Evolutionary conservation across 2,329 filamentous ascomycete species (phyloP).

Genomic region (Lachnellula willkommii): DNA sequence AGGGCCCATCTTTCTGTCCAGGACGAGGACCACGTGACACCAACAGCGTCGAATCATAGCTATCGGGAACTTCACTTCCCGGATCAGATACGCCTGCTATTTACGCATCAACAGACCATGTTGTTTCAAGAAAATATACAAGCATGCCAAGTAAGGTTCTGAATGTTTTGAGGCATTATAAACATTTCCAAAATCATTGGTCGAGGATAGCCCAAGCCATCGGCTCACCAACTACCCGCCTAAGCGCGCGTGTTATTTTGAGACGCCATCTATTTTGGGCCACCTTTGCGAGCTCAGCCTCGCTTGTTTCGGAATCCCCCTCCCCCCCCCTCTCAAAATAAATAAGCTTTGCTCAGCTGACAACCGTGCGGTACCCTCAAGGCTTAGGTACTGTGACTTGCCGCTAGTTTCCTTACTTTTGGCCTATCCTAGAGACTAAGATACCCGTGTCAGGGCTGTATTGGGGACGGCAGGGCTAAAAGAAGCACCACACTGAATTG

Average conservation of each 20-base stretch:
- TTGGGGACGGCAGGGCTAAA: background rate
- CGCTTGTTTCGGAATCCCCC: constrained; percentile 11
- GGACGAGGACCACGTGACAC: background rate
- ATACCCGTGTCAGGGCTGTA: background rate
- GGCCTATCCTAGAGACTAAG: background rate
- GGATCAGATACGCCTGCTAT: background rate
- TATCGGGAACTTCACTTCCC: background rate
- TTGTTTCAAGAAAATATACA: background rate
- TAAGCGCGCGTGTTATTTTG: constrained; percentile 14
- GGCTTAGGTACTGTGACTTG: background rate
- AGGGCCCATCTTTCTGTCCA: too few species aligned
- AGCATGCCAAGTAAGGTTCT: background rate
- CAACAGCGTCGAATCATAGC: background rate
- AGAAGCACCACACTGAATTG: background rate
- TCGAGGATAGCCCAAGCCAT: background rate
- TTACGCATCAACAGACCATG: background rate
- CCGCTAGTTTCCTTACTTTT: background rate
- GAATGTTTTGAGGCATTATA: background rate
- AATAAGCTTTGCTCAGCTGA: too few species aligned
- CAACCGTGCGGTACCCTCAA: background rate
- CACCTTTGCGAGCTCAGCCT: background rate
- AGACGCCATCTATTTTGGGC: constrained; percentile 5
- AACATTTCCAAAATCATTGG: constrained; percentile 9
- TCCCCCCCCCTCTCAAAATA: too few species aligned
- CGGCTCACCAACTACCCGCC: constrained; percentile 1